Base-by-base conservation (phyloP, 2,329 filamentous ascomycete genomes). In the Neonectria magnoliae region DNA sequence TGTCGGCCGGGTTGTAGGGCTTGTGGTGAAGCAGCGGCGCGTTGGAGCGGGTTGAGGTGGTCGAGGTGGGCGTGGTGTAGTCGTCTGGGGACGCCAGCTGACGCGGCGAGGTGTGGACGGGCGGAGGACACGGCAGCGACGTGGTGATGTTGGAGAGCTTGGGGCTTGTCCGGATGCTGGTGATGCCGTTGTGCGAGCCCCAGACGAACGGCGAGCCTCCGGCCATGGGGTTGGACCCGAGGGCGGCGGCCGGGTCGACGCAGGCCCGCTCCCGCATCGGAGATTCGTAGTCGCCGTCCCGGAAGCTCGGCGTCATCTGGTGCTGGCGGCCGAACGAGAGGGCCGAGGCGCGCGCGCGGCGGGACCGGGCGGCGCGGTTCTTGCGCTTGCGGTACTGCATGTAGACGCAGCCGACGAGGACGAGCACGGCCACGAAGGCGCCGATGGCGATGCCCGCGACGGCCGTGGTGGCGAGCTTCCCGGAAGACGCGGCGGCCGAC, bases 251-350 rank as follows among this genome's bases (percentile, higher is more conserved):
- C 29, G 66, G 38, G 38, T 69, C 18, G 41, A 67, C n/a, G 57
- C 63, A 56, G 7, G 55, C 50, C 51, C 70, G 71, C 55, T 76
- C 73, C 11, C 68, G 59, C 64, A 67, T 66, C n/a, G 51, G 53
- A 2, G 56, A 20, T 31, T 44, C 41, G 7, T 38, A 20, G 36
- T 57, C 54, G 9, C 57, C 60, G 29, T 68, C 62, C 9, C 62
- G 65, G 56, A 73, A 73, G 3, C 57, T 58, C 18, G 72, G 73
- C 4, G 73, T 75, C 13, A 75, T 48, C 10, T 66, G 81, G 0
- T 83, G 81, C 62, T 84, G 82, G 75, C 85, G 87, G 33, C 81
- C 81, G 75, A 87, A 87, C 2, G 83, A 85, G 29, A 87, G 78
- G 5, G 82, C 80, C 0, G 85, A 86, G 14, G 73, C 72, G 13